Percentiles rank a stretch among this genome's conserved stretches.
These are phyloP conservation scores for Nannizziopsis arthrosporioides DNA, from an alignment of 2,329 filamentous ascomycete genomes.

Conservation along the genomic window DNA sequence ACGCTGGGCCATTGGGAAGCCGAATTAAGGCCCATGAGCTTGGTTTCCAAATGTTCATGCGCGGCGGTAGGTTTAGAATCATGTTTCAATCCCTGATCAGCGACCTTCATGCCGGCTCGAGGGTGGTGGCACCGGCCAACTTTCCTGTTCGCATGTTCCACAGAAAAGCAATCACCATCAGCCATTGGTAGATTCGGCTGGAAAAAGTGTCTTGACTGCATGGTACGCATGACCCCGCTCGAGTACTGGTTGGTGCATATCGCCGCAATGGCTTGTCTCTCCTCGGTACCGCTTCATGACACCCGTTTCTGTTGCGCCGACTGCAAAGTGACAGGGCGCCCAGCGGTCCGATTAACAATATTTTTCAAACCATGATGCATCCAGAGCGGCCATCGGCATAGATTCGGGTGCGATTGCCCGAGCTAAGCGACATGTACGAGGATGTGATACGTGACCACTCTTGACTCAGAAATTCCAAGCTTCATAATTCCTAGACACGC, in stretches of 20 bases:
- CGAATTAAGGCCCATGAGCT: no score
- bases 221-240: neutral
- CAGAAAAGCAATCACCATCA: neutral
- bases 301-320: neutral
- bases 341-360: slow-evolving; percentile 2
- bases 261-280: neutral
- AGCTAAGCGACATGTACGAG: neutral
- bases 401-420: slow-evolving; percentile 1
- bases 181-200: slow-evolving; percentile 6
- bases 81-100: slow-evolving; percentile 9
- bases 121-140: slow-evolving; percentile 3
- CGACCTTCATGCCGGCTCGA: neutral
- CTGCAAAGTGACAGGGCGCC: slow-evolving; percentile 3
- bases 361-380: neutral
- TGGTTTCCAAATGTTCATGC: no score
- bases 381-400: slow-evolving; percentile 3
- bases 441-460: neutral
- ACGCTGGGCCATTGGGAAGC: neutral
- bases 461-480: neutral
- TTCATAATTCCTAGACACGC: neutral
- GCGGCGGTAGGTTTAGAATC: neutral
- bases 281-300: neutral
- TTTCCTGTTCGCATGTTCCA: slow-evolving; percentile 5
- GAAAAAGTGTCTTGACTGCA: neutral
- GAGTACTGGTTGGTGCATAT: neutral